Evolutionary conservation across 306 rosid genomes (phyloP), one percentile per base, ranked within the genome.

Genomic region (Lathyrus aphaca): DNA sequence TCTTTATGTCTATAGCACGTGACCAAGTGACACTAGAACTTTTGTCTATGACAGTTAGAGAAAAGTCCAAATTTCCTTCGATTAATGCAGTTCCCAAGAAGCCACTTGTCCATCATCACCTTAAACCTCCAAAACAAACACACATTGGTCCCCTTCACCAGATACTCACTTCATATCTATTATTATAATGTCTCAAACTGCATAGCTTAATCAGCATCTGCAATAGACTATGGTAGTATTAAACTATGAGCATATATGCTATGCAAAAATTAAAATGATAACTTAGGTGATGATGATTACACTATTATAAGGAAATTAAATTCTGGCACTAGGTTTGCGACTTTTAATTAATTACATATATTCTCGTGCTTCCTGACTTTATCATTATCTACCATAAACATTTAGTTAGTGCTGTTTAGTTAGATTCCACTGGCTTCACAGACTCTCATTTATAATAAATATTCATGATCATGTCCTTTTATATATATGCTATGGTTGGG

Each of bases 131-230:
- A 23, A 23, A 29, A 23, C 50, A 3, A 25, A 15, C 25, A 54
- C 70, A 51, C 13, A 61, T 18, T 69, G 80, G 82, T 77, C 79
- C 82, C 79, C 82, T 12, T 21, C 54, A 67, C 76, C 58, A 60
- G 60, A 77, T 39, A 45, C 66, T 65, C 27, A 56, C 5, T 23
- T 51, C 32, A 50, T 46, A 17, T 17, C 3, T 46, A 1, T 14
- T 45, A 43, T 63, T 54, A 29, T 70, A 43, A 10, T 54, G 19
- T 30, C 35, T 50, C 57, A 64, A 25, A n/a, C n/a, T 25, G 40
- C 48, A 37, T 63, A 65, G 49, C 56, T 46, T 65, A 48, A 38
- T 78, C 69, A 72, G 21, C 57, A 56, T 29, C 3, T 32, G 38
- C 40, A 51, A 40, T 60, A 37, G 15, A 54, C 35, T 23, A 23